These are phyloP conservation scores for Fallopia convolvulus DNA, from an alignment of 148 eudicot genomes.

Conservation along the genomic window DNA sequence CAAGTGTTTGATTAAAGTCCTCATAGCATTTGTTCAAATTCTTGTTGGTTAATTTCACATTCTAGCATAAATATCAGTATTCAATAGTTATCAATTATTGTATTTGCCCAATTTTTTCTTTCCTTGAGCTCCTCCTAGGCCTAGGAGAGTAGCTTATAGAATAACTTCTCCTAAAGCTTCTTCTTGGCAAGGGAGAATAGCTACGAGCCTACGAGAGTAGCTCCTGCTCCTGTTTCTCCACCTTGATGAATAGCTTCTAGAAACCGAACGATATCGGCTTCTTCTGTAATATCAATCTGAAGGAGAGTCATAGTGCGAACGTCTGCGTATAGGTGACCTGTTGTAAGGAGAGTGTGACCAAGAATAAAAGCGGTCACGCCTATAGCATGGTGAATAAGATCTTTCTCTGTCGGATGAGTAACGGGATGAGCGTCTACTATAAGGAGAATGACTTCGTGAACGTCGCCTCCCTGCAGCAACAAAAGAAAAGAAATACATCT, in stretches of 20 bases:
- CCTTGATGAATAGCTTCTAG: conserved; percentile 45
- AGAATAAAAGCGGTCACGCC: conserved; percentile 40
- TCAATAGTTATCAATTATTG: too few species aligned
- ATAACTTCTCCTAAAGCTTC: conserved; percentile 15
- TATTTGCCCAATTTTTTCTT: too few species aligned
- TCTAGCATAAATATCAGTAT: too few species aligned
- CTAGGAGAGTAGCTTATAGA: conserved; percentile 24
- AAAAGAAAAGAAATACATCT: neutral
- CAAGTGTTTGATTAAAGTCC: too few species aligned
- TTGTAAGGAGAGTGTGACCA: conserved; percentile 28
- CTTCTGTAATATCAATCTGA: conserved; percentile 34
- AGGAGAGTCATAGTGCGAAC: too few species aligned
- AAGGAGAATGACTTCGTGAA: conserved; percentile 42
- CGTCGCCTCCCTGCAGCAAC: conserved; percentile 40
- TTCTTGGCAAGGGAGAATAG: conserved; percentile 19
- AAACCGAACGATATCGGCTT: conserved; percentile 27
- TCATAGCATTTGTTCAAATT: too few species aligned
- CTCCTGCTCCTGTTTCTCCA: conserved; percentile 36
- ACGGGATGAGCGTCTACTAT: conserved; percentile 41
- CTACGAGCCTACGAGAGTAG: conserved; percentile 25
- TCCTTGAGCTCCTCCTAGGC: conserved; percentile 21
- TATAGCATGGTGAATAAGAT: conserved; percentile 48
- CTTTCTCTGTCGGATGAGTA: conserved; percentile 60
- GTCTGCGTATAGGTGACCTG: too few species aligned
- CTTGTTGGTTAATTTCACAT: too few species aligned